Conservation (phyloP, 108 stramenopile species). For the Cyclotella choctawhatcheeana region DNA sequence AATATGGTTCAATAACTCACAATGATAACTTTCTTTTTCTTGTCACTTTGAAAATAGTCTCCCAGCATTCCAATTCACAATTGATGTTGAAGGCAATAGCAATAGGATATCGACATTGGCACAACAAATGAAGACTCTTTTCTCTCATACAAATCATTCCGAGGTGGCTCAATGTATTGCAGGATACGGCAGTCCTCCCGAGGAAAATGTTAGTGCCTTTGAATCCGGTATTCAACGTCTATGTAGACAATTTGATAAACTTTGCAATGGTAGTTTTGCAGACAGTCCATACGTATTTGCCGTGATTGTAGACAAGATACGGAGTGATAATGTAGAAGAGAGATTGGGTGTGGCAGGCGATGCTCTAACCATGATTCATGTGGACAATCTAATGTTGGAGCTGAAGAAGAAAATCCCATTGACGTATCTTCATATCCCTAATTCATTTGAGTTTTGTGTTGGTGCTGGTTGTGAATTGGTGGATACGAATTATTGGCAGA, state of each 20-base stretch:
- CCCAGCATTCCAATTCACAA: conserved; percentile 44
- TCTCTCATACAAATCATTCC: conserved; percentile 11
- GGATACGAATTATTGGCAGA: conserved; percentile 51
- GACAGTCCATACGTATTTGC: conserved; percentile 33
- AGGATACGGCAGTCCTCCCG: conserved; percentile 11
- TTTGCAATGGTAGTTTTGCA: conserved; percentile 10
- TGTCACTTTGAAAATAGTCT: too few species aligned
- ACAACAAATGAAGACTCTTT: conserved; percentile 33
- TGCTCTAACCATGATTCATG: conserved; percentile 32
- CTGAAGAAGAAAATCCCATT: conserved; percentile 47
- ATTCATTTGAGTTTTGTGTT: conserved; percentile 42
- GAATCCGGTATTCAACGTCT: conserved; percentile 48
- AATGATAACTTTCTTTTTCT: too few species aligned
- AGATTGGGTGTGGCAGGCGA: conserved; percentile 15
- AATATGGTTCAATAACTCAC: not conserved
- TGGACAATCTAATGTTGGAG: conserved; percentile 33
- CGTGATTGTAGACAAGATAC: conserved; percentile 39
- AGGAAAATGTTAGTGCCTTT: conserved; percentile 16
- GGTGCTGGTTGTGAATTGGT: conserved; percentile 11
- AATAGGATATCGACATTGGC: not conserved
- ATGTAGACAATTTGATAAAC: conserved; percentile 42
- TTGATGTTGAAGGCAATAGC: not conserved
- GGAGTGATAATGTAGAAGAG: conserved; percentile 19
- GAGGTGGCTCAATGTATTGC: conserved; percentile 33
- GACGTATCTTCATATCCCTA: conserved; percentile 65